Percentiles rank a stretch among this genome's conserved stretches.
Evolutionary conservation across 768 basidiomycete genomes (phyloP).

Genomic region (Chalciporus pseudorubinellus): DNA sequence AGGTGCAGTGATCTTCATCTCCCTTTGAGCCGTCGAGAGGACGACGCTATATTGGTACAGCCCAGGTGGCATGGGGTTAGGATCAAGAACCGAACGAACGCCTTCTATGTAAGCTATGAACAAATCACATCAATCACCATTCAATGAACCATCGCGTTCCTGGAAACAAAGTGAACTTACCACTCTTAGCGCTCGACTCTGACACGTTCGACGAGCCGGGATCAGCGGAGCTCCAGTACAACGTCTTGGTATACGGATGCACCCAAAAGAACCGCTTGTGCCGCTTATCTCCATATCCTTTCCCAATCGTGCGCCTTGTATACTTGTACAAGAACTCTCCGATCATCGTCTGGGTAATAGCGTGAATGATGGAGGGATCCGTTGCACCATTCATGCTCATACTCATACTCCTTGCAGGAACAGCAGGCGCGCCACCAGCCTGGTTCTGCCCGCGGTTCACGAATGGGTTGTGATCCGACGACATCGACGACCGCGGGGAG

Average conservation of each 20-base stretch:
- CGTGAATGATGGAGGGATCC: conserved; percentile 89
- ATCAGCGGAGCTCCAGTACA: conserved; percentile 96
- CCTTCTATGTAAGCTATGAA: conserved; percentile 85
- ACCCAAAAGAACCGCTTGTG: conserved; percentile 99
- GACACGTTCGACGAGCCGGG: conserved; percentile 85
- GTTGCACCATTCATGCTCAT: conserved; percentile 47
- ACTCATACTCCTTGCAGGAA: conserved; percentile 40
- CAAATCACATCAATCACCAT: conserved; percentile 1
- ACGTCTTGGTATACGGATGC: conserved; percentile 97
- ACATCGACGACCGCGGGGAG: conserved; percentile 79
- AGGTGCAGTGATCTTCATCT: conserved; percentile 98
- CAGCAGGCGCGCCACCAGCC: conserved; percentile 36
- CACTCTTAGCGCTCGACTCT: conserved; percentile 95
- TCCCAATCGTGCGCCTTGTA: conserved; percentile 84
- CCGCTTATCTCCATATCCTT: conserved; percentile 83
- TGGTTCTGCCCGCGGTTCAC: conserved; percentile 36
- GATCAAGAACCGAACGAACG: conserved; percentile 88
- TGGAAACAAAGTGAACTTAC: conserved; percentile 52
- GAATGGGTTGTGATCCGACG: conserved; percentile 67
- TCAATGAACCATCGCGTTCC: conserved; percentile 2
- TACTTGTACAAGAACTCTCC: conserved; percentile 99
- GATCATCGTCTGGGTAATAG: conserved; percentile 99
- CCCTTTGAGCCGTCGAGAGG: conserved; percentile 88
- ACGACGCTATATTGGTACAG: conserved; percentile 91
- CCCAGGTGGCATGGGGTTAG: conserved; percentile 94